Evolutionary conservation across 441 rosid species (phyloP).

Genomic region (Euphorbia celastroides): DNA sequence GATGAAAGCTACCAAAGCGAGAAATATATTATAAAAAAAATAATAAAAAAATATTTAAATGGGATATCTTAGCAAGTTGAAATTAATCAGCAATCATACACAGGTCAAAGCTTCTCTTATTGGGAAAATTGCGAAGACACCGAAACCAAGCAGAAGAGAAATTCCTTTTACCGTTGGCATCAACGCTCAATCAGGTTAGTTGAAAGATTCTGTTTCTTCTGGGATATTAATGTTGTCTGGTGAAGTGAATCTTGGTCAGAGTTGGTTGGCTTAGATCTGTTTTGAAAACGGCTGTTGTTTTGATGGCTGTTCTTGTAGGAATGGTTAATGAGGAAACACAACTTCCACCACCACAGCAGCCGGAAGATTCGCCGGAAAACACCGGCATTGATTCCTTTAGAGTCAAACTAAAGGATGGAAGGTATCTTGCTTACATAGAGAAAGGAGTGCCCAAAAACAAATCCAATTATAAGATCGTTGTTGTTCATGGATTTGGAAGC

Average conservation of each 20-base stretch:
- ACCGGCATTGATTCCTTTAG: constrained; percentile 33
- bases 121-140: background rate
- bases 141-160: background rate
- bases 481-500: constrained; percentile 91
- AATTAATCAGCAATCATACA: constrained; percentile 1
- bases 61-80: background rate
- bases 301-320: constrained; percentile 30
- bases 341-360: constrained; percentile 20
- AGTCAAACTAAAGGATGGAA: constrained; percentile 70
- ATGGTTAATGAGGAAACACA: constrained; percentile 36
- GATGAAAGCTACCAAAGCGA: background rate
- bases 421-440: constrained; percentile 65
- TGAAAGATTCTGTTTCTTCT: background rate
- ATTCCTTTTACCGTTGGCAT: background rate
- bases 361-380: constrained; percentile 21
- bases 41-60: background rate
- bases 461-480: constrained; percentile 50
- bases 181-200: constrained; percentile 18
- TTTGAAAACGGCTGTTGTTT: constrained; percentile 18
- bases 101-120: constrained; percentile 5
- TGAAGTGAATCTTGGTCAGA: constrained; percentile 1
- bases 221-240: background rate
- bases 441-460: constrained; percentile 53
- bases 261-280: constrained; percentile 13
- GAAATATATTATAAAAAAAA: background rate